Evolutionary conservation across 768 basidiomycete species (phyloP).

Genomic region (Mycena filopes): DNA sequence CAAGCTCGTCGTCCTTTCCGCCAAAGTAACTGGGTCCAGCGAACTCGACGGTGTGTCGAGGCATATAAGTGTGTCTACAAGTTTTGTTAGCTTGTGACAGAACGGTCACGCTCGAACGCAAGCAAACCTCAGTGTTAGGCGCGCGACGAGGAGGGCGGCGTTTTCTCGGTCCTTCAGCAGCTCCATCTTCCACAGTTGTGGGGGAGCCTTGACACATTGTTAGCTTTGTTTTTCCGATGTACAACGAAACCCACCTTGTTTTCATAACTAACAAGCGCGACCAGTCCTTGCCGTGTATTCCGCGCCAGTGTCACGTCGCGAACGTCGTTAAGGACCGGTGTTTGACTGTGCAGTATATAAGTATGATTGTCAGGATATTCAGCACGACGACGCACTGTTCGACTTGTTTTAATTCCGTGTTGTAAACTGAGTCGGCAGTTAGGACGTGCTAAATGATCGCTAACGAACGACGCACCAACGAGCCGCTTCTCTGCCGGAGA

Average conservation of each 20-base stretch:
- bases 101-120: too few species aligned
- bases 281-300: constrained; percentile 57
- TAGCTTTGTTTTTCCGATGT: background rate
- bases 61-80: constrained; percentile 76
- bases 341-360: constrained; percentile 56
- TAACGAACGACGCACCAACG: constrained; percentile 57
- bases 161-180: constrained; percentile 64
- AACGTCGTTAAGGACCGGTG: constrained; percentile 78
- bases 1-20: constrained; percentile 80
- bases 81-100: too few species aligned
- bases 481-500: constrained; percentile 79
- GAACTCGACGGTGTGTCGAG: constrained; percentile 74
- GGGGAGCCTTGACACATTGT: constrained; percentile 63
- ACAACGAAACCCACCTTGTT: constrained; percentile 60
- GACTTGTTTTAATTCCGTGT: constrained; percentile 69
- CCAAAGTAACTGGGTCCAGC: constrained; percentile 88
- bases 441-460: background rate
- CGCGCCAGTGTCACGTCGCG: constrained; percentile 74
- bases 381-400: constrained; percentile 62
- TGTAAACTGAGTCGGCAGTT: constrained; percentile 66
- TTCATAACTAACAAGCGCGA: constrained; percentile 79
- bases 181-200: constrained; percentile 82
- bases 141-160: constrained; percentile 43
- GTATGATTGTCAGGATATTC: constrained; percentile 19
- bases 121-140: constrained; percentile 55